A percentile compares a stretch with the other conserved stretches of the same genome.
These are phyloP conservation scores for Tagetes patula DNA, from an alignment of 129 eudicot genomes.

Conservation along the genomic window DNA sequence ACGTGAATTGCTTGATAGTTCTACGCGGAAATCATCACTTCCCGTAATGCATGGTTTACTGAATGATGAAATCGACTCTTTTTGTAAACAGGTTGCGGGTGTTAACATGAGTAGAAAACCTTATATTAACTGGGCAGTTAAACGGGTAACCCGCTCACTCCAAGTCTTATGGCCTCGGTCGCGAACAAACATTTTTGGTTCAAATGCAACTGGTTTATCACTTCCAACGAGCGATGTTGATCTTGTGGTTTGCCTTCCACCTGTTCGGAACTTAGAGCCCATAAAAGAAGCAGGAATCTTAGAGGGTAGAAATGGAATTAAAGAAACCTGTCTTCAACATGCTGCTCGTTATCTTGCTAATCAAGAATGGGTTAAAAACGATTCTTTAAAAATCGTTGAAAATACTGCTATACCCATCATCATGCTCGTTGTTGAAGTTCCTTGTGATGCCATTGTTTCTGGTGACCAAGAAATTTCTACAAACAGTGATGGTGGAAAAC, in stretches of 20 bases:
- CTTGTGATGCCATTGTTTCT: constrained; percentile 52
- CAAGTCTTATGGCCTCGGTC: constrained; percentile 98
- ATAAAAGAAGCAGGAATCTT: constrained; percentile 96
- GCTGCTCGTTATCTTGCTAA: constrained; percentile 94
- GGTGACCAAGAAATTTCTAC: constrained; percentile 44
- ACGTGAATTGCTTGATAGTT: constrained; percentile 53
- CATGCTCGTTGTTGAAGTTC: constrained; percentile 94
- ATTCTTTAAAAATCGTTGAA: constrained; percentile 90
- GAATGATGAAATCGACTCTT: constrained; percentile 77
- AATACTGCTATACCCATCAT: constrained; percentile 98
- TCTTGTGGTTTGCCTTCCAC: constrained; percentile 96
- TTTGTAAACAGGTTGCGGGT: constrained; percentile 82
- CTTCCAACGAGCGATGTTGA: constrained; percentile 94
- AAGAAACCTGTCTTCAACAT: constrained; percentile 96
- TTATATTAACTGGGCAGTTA: constrained; percentile 88
- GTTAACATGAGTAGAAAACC: constrained; percentile 77
- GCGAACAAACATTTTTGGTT: constrained; percentile 83
- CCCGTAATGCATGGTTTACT: constrained; percentile 61
- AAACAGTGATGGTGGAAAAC: constrained; percentile 32
- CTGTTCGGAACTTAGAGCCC: constrained; percentile 92
- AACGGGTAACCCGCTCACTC: constrained; percentile 89
- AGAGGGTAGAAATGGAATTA: constrained; percentile 91
- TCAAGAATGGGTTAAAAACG: constrained; percentile 98
- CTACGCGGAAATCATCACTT: constrained; percentile 51
- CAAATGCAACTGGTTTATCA: constrained; percentile 92